Percentiles rank a stretch among this genome's conserved stretches.
phyloP scores from a whole-genome alignment of 345 rosid genomes.

The Eucalyptus marginata region DNA sequence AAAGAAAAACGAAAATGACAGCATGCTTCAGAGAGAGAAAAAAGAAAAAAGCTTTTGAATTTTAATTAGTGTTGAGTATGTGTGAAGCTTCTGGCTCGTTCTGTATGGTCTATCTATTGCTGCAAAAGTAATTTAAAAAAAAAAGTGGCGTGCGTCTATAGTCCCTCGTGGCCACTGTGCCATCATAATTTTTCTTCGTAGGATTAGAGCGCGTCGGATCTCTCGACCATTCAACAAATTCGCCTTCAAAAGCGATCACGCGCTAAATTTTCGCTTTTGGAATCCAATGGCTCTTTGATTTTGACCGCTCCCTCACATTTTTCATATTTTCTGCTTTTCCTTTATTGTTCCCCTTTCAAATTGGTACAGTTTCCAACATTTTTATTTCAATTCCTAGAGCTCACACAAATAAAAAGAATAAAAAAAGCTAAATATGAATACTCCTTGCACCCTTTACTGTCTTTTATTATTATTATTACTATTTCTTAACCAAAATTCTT shows the following conservation, averaged over 20 bases:
- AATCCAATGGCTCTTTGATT: slow-evolving; percentile 24
- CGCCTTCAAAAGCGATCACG: not conserved
- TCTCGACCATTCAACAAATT: not conserved
- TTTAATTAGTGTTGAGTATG: not conserved
- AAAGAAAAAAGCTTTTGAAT: not conserved
- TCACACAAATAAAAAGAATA: not conserved
- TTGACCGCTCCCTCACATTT: not conserved
- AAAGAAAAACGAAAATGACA: not conserved
- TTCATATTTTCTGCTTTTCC: not conserved
- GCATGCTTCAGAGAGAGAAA: not conserved
- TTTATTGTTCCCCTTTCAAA: not conserved
- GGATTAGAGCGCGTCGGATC: not conserved
- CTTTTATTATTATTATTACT: not conserved
- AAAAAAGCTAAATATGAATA: not conserved
- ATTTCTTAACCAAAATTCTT: not conserved
- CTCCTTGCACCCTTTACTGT: not conserved
- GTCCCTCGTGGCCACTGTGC: not conserved
- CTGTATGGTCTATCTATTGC: not conserved
- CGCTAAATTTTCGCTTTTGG: not conserved
- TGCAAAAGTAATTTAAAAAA: not conserved
- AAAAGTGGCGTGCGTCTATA: not conserved
- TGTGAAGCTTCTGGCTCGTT: not conserved
- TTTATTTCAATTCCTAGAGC: not conserved
- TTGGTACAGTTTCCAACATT: not conserved
- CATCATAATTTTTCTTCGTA: not conserved